Base-by-base conservation (phyloP, 331 rosid species). In the Telfairia occidentalis region DNA sequence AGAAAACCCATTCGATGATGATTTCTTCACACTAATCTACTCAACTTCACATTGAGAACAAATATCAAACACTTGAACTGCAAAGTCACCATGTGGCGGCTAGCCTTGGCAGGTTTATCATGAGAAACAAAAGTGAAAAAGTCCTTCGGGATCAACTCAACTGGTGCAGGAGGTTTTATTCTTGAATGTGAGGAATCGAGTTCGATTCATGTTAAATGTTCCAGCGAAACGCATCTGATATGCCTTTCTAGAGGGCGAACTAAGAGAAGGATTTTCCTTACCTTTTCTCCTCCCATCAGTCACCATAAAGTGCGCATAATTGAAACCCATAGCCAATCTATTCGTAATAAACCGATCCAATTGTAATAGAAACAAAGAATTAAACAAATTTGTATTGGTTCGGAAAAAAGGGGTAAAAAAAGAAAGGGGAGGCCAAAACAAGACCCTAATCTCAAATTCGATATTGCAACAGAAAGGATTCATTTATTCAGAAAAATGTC, bases 221-320 rank as follows among this genome's bases (percentile, higher is more conserved):
- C 60, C 78, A 18, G 78, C 78, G 6, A 76, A 76, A 5, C 52
- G 71, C 60, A 59, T 76, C 32, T 76, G 78, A 48, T 76, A 76
- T 45, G 78, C 78, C 45, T 60, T 59, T 26, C 21, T 60, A 1
- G 78, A 59, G 0, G 78, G 72, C 13, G 78, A 76, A 76, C 78
- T 38, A 16, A 55, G 10, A 29, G 73, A 12, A 11, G 65, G 65
- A 11, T 78, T 78, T 40, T 72, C 78, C 77, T 78, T 72, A 59
- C 73, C 63, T 78, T 73, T 72, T 23, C 73, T 72, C 32, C 73
- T 30, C 13, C 78, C 74, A 0, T 60, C 45, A 18, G 82, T 78
- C 12, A 78, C 42, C 82, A 78, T 78, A 16, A 45, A 78, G 26
- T 78, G 82, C n/a, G 82, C 78, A 21, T 72, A 78, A 26, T 78